Evolutionary conservation across 371 early-diverging fungal species (phyloP).

Genomic region (Phascolomyces articulosus): DNA sequence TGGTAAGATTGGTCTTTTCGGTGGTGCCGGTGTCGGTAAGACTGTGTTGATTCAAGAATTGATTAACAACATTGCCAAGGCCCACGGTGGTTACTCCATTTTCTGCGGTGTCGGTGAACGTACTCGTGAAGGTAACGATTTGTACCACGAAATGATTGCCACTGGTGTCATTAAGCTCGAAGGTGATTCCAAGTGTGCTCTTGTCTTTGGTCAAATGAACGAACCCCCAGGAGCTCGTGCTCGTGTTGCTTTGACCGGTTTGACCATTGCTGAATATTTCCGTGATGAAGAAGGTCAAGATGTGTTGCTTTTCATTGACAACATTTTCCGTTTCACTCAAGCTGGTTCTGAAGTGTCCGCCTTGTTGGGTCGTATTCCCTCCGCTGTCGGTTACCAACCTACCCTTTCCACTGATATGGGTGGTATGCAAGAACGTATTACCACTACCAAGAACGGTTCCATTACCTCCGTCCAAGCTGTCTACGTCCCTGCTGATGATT

Average conservation of each 20-base stretch:
- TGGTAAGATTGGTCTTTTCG: slow-evolving; percentile 98
- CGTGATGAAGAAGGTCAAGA: slow-evolving; percentile 99
- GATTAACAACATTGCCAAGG: slow-evolving; percentile 98
- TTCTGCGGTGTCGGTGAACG: slow-evolving; percentile 98
- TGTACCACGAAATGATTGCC: slow-evolving; percentile 96
- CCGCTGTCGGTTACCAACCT: slow-evolving; percentile 99
- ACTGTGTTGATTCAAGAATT: slow-evolving; percentile 97
- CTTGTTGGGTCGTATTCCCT: slow-evolving; percentile 98
- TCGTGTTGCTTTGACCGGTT: slow-evolving; percentile 97
- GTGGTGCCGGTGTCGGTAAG: slow-evolving; percentile 98
- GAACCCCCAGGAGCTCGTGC: slow-evolving; percentile 99
- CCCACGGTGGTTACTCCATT: slow-evolving; percentile 97
- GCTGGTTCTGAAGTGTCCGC: slow-evolving; percentile 97
- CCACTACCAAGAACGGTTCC: slow-evolving; percentile 99
- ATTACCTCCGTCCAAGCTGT: slow-evolving; percentile 98
- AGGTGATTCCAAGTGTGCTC: slow-evolving; percentile 91
- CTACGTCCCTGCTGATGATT: slow-evolving; percentile 99
- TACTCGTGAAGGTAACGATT: slow-evolving; percentile 97
- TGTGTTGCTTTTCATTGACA: slow-evolving; percentile 99
- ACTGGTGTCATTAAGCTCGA: slow-evolving; percentile 95
- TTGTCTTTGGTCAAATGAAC: slow-evolving; percentile 99
- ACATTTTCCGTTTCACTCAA: slow-evolving; percentile 98
- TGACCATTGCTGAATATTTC: slow-evolving; percentile 99
- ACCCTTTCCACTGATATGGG: slow-evolving; percentile 97
- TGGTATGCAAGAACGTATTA: slow-evolving; percentile 99